Conservation (phyloP, 208 protist species). For the Acanthamoeba healyi region DNA sequence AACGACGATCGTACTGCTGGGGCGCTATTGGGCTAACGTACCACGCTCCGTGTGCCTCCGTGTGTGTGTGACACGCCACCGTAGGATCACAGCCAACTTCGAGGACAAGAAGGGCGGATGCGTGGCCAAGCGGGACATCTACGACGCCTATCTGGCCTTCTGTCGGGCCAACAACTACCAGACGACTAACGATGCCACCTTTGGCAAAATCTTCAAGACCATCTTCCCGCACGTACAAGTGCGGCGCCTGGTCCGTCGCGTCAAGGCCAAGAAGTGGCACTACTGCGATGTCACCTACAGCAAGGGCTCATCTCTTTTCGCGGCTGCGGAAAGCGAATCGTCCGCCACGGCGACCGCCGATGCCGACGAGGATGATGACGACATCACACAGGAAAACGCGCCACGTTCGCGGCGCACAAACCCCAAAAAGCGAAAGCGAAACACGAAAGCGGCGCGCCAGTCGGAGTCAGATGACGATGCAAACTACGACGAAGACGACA, state of each 20-base stretch:
- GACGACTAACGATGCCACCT: conserved; percentile 3
- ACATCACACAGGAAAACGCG: too few relatives aligned
- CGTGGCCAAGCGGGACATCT: conserved; percentile 34
- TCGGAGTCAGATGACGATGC: too few relatives aligned
- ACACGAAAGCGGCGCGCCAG: too few relatives aligned
- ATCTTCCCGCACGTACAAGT: not conserved
- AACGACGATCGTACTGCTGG: not conserved
- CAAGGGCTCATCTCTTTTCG: not conserved
- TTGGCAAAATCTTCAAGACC: conserved; percentile 25
- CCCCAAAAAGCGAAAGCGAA: too few relatives aligned
- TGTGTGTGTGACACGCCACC: not conserved
- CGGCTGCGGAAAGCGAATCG: too few relatives aligned
- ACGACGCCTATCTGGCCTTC: conserved; percentile 23
- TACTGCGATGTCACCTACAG: conserved; percentile 22
- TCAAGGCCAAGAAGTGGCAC: conserved; percentile 55
- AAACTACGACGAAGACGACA: too few relatives aligned
- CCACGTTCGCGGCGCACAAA: too few relatives aligned
- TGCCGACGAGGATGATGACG: too few relatives aligned
- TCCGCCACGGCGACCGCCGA: too few relatives aligned
- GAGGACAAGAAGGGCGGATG: not conserved
- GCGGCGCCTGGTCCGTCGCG: not conserved
- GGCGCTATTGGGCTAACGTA: too few relatives aligned
- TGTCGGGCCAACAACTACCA: not conserved
- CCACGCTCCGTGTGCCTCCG: not conserved
- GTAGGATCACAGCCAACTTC: not conserved